phyloP scores from a whole-genome alignment of 257 asterid species.

The Solanum chilense region DNA sequence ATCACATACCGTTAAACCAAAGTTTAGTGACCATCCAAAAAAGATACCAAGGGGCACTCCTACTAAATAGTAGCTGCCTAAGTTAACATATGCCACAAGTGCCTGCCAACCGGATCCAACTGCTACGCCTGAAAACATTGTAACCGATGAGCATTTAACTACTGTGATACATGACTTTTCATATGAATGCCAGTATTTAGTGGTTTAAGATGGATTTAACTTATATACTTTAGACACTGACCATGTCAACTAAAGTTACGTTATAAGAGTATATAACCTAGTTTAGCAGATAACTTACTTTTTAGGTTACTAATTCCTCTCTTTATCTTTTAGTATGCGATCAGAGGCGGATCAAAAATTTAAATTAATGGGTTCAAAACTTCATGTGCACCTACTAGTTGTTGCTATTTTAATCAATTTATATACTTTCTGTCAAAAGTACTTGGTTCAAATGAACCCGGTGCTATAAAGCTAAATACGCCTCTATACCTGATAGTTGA shows the following conservation, averaged over 20 bases:
- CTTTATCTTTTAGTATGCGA: background rate
- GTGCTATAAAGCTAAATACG: background rate
- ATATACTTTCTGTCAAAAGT: background rate
- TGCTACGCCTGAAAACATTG: slow-evolving; percentile 36
- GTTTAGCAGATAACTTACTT: background rate
- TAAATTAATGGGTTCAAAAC: background rate
- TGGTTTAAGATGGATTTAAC: background rate
- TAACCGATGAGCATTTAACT: background rate
- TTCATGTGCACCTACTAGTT: background rate
- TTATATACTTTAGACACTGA: background rate
- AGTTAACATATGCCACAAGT: slow-evolving; percentile 34
- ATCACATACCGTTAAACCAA: slow-evolving; percentile 34
- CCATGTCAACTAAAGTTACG: background rate
- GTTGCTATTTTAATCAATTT: background rate
- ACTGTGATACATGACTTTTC: background rate
- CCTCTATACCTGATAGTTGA: background rate
- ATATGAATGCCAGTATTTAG: background rate
- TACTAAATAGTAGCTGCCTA: slow-evolving; percentile 39
- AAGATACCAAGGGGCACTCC: slow-evolving; percentile 46
- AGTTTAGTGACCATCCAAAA: slow-evolving; percentile 31
- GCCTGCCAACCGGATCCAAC: slow-evolving; percentile 64
- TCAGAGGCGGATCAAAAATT: background rate
- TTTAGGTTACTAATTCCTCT: background rate
- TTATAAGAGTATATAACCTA: background rate
- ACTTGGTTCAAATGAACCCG: background rate